These are phyloP conservation scores for Alternaria arborescens DNA, from an alignment of 2,329 filamentous ascomycete genomes.

Conservation along the genomic window DNA sequence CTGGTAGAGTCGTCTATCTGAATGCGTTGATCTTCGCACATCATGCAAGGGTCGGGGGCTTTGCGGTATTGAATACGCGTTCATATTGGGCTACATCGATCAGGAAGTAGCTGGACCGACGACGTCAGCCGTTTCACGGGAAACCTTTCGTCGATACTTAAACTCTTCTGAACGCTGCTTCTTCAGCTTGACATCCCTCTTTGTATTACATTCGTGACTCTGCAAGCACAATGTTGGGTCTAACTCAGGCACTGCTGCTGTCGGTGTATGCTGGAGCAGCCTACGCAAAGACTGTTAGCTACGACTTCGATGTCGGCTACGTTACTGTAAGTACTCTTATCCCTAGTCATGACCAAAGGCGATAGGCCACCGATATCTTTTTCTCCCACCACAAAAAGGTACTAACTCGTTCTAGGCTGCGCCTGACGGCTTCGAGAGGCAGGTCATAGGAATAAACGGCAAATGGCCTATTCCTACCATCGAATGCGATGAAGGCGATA, in stretches of 20 bases:
- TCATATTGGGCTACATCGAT: not conserved
- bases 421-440: slow-evolving; percentile 73
- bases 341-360: not conserved
- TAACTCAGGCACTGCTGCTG: slow-evolving; percentile 6
- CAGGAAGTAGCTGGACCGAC: not conserved
- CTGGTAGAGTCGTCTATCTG: not conserved
- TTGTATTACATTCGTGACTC: not conserved
- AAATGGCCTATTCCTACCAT: slow-evolving; percentile 64
- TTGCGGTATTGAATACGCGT: slow-evolving; percentile 2
- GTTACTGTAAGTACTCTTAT: slow-evolving; percentile 40
- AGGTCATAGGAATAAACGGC: slow-evolving; percentile 80
- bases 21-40: not conserved
- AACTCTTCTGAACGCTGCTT: not conserved
- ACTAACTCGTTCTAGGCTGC: slow-evolving; percentile 11
- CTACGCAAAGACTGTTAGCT: slow-evolving; percentile 52
- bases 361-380: not conserved
- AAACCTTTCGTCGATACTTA: slow-evolving; percentile 8
- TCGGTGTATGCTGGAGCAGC: slow-evolving; percentile 20
- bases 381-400: not conserved
- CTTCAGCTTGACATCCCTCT: not conserved
- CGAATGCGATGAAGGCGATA: slow-evolving; percentile 65
- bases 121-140: not conserved
- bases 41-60: slow-evolving; percentile 8
- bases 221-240: slow-evolving; percentile 16
- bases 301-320: slow-evolving; percentile 64